Evolutionary conservation across 1,284 basidiomycete genomes (phyloP).

Genomic region (Stereum hirsutum): DNA sequence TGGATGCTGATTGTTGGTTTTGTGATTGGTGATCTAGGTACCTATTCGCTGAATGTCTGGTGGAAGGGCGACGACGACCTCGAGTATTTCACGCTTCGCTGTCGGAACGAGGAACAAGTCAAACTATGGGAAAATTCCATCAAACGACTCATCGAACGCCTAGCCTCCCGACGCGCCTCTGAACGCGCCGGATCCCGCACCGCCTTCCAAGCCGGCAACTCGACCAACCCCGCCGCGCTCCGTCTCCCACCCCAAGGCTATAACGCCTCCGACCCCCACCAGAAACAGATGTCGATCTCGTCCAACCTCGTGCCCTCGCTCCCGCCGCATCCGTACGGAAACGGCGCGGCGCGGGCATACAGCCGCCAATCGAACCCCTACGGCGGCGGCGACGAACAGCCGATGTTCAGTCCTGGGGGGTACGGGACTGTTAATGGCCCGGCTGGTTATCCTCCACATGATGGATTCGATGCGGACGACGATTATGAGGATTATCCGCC

Average conservation of each 20-base stretch:
- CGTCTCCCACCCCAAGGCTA: constrained; percentile 15
- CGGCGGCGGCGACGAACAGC: constrained; percentile 31
- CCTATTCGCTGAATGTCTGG: constrained; percentile 77
- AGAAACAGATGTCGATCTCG: too few species aligned
- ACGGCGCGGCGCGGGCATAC: constrained; percentile 21
- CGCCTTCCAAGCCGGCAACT: constrained; percentile 28
- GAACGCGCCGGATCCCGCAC: constrained; percentile 43
- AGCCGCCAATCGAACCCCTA: constrained; percentile 20
- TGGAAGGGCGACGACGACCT: constrained; percentile 91
- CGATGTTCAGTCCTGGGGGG: constrained; percentile 15
- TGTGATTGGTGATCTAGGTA: constrained; percentile 16
- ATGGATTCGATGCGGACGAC: constrained; percentile 63
- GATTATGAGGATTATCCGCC: constrained; percentile 67
- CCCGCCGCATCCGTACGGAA: constrained; percentile 27
- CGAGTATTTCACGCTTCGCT: constrained; percentile 92
- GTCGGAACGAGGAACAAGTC: constrained; percentile 89
- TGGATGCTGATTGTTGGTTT: constrained; percentile 1
- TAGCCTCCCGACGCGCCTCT: constrained; percentile 51
- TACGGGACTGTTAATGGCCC: constrained; percentile 32
- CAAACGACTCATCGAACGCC: constrained; percentile 76
- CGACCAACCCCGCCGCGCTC: constrained; percentile 29
- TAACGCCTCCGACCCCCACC: constrained; percentile 8
- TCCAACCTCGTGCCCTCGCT: constrained; percentile 6
- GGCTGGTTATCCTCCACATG: constrained; percentile 50
- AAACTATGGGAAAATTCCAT: constrained; percentile 89